A percentile compares a stretch with the other conserved stretches of the same genome.
Conservation (phyloP, 1,139 yeast species). For the Candida sp. region DNA sequence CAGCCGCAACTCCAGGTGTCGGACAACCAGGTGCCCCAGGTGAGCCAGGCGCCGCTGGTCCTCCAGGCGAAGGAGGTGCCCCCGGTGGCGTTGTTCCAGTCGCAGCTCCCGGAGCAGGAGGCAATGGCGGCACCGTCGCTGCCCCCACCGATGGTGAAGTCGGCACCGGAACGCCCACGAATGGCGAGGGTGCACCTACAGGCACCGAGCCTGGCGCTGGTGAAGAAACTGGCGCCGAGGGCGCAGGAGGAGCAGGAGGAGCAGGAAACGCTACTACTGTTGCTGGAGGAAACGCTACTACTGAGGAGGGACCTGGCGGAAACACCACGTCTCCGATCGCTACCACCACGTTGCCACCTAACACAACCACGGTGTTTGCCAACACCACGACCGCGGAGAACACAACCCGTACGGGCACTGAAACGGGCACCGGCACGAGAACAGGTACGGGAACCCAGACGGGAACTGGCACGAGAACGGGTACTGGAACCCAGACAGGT, state of each 20-base stretch:
- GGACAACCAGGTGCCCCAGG: too few species aligned
- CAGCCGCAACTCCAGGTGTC: too few species aligned
- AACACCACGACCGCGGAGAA: not conserved
- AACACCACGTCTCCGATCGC: not conserved
- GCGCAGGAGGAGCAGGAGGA: too few species aligned
- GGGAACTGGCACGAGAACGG: too few species aligned
- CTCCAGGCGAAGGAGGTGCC: not conserved
- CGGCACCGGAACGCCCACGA: not conserved
- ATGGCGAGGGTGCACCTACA: not conserved
- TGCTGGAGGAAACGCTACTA: not conserved
- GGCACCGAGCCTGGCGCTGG: not conserved
- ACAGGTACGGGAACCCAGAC: not conserved
- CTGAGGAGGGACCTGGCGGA: conserved; percentile 1
- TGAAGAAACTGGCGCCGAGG: not conserved
- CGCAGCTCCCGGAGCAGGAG: too few species aligned
- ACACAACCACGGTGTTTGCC: conserved; percentile 1
- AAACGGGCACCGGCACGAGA: not conserved
- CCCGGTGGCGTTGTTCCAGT: not conserved
- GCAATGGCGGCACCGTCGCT: too few species aligned
- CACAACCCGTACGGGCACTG: too few species aligned
- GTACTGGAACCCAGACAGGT: too few species aligned
- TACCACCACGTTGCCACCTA: not conserved
- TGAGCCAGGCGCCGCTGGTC: too few species aligned
- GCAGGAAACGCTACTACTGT: not conserved
- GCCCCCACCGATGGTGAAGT: too few species aligned